A percentile compares a stretch with the other conserved stretches of the same genome.
phyloP scores from a whole-genome alignment of 1,139 yeast species.

The Kluyveromyces marxianus region DNA sequence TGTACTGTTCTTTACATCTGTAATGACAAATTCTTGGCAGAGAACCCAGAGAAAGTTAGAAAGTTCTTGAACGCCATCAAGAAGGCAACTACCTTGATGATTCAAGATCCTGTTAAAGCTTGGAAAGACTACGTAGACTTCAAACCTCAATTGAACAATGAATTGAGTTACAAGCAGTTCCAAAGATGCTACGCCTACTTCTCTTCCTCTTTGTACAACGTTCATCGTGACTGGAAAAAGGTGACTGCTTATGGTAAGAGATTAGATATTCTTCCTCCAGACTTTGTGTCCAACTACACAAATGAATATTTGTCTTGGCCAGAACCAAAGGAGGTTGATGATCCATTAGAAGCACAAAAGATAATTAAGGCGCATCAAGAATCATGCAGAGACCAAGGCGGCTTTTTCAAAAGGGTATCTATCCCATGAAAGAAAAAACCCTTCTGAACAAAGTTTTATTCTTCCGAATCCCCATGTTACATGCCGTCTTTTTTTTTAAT shows the following conservation, averaged over 20 bases:
- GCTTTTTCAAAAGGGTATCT: conserved; percentile 39
- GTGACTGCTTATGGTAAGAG: conserved; percentile 51
- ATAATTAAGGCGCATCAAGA: conserved; percentile 42
- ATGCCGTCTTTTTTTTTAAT: no score
- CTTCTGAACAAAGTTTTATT: conserved; percentile 6
- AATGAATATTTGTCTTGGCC: conserved; percentile 46
- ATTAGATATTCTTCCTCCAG: conserved; percentile 44
- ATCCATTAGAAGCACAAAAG: conserved; percentile 42
- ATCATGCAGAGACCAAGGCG: conserved; percentile 42
- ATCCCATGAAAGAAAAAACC: background rate
- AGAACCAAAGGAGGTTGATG: conserved; percentile 41
- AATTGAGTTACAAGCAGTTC: conserved; percentile 40
- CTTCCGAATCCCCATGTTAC: background rate
- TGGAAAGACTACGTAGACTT: conserved; percentile 42
- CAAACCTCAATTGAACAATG: conserved; percentile 41
- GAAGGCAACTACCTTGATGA: conserved; percentile 43
- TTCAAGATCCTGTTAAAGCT: conserved; percentile 39
- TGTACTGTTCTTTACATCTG: conserved; percentile 50
- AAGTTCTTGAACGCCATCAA: conserved; percentile 43
- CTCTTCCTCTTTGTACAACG: conserved; percentile 42
- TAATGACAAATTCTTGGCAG: conserved; percentile 44
- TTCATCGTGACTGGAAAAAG: conserved; percentile 50
- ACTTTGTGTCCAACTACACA: conserved; percentile 43
- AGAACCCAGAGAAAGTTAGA: conserved; percentile 42
- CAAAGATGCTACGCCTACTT: conserved; percentile 51